phyloP scores from a whole-genome alignment of 768 basidiomycete genomes.

The Boletellus ananas region DNA sequence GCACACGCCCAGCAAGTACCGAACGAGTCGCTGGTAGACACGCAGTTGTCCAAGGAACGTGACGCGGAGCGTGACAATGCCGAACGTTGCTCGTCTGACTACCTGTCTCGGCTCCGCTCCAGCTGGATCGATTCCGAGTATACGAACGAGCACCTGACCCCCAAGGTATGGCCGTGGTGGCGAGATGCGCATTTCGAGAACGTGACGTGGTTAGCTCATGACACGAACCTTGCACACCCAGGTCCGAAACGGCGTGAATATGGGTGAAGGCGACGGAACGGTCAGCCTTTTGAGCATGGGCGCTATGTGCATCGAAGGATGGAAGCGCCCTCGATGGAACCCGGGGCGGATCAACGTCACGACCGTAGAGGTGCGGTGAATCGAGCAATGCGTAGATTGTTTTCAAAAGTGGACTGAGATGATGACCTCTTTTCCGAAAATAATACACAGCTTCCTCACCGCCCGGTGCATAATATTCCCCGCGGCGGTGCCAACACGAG shows the following conservation, averaged over 20 bases:
- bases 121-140: constrained; percentile 88
- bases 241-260: constrained; percentile 81
- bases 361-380: constrained; percentile 71
- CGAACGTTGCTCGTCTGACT: constrained; percentile 47
- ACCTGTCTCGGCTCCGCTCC: constrained; percentile 44
- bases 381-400: not conserved
- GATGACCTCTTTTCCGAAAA: no score
- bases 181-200: not conserved
- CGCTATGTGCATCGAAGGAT: constrained; percentile 96
- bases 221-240: constrained; percentile 21
- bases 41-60: constrained; percentile 43
- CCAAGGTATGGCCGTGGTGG: constrained; percentile 42
- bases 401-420: not conserved
- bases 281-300: constrained; percentile 82
- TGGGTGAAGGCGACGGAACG: constrained; percentile 96
- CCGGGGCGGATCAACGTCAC: constrained; percentile 83
- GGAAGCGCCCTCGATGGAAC: constrained; percentile 88
- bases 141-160: constrained; percentile 55
- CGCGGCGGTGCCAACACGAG: constrained; percentile 91
- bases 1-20: constrained; percentile 65
- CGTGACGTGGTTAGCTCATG: not conserved
- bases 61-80: constrained; percentile 40
- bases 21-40: constrained; percentile 53
- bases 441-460: constrained; percentile 64
- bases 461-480: constrained; percentile 64